Evolutionary conservation across 208 protist species (phyloP).

Genomic region (Wallacemonas sp.): DNA sequence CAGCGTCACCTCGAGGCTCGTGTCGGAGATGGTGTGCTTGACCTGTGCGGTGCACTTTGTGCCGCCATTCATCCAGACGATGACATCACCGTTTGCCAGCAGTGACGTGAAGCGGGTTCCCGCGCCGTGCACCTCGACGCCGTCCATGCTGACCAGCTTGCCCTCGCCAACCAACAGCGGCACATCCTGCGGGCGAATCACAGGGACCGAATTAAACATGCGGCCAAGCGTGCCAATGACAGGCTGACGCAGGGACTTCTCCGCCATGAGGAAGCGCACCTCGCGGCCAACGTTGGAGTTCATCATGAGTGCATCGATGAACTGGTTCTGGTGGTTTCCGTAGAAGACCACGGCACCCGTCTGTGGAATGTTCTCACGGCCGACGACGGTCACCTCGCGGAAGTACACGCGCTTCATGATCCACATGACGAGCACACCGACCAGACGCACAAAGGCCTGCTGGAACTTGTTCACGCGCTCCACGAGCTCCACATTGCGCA

Average conservation of each 20-base stretch:
- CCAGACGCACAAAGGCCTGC: conserved; percentile 41
- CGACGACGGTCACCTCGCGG: conserved; percentile 89
- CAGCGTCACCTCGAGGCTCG: conserved; percentile 76
- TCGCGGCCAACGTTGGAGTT: conserved; percentile 68
- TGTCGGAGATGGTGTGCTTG: conserved; percentile 58
- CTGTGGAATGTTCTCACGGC: conserved; percentile 85
- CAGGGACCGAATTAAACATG: conserved; percentile 90
- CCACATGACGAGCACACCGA: conserved; percentile 89
- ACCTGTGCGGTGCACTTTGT: conserved; percentile 71
- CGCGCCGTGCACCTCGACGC: conserved; percentile 52
- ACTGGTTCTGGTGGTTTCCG: conserved; percentile 94
- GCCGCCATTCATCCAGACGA: conserved; percentile 47
- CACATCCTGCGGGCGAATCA: conserved; percentile 92
- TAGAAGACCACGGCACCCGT: conserved; percentile 93
- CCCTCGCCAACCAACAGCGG: conserved; percentile 60
- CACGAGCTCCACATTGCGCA: conserved; percentile 58
- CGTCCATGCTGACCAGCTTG: conserved; percentile 45
- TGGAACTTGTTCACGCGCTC: conserved; percentile 56
- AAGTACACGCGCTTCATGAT: conserved; percentile 91
- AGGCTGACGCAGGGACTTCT: conserved; percentile 84
- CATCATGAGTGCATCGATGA: conserved; percentile 93
- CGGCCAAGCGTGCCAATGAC: conserved; percentile 86
- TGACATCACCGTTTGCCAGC: conserved; percentile 70
- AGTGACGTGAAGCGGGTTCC: conserved; percentile 70
- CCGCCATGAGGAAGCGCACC: conserved; percentile 93